Base-by-base conservation (phyloP, 768 basidiomycete genomes). In the Tricholoma hemisulphureum region DNA sequence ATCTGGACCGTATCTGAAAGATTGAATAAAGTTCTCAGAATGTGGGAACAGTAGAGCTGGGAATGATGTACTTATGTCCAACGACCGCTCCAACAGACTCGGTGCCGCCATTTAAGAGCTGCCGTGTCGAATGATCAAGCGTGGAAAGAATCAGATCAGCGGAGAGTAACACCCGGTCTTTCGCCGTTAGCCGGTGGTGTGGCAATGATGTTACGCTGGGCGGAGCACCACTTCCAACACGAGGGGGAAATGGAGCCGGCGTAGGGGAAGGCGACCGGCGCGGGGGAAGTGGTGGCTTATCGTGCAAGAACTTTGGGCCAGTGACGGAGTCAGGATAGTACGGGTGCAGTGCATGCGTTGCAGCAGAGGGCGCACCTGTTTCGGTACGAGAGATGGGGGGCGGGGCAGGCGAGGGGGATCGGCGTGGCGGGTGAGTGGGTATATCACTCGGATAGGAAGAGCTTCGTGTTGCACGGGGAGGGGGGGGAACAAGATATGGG, bases 111-210 rank as follows among this genome's bases (percentile, higher is more conserved):
- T 86, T 80, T 21, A 88, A 68, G 6, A 87, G 60, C 48, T 77
- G 77, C 39, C 80, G 73, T 26, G 81, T 74, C 8, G 84, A 85
- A 59, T 83, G 74, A 66, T 88, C 85, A 32, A 88, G 73, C 4
- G 86, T 85, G 13, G 85, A 82, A 9, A 86, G 73, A 54, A 89
- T 80, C 48, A 88, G 76, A 65, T 88, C 85, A n/a, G 83, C 83
- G 14, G 84, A 84, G 52, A 87, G 79, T 18, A 87, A 65, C 23
- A 88, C 62, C 23, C 81, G 78, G 41, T 80, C 77, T 56, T 70
- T 79, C 29, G 66, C 82, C 8, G 74, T 71, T 8, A 82, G 69
- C 66, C 32, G 60, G 4, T 70, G 63, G n/a, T 62, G 61, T 2
- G 63, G 45, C 18, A 56, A 53, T 13, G 57, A 50, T 11, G 54